Conservation (phyloP, 2,329 filamentous ascomycete genomes). For the Verticillium nubilum region DNA sequence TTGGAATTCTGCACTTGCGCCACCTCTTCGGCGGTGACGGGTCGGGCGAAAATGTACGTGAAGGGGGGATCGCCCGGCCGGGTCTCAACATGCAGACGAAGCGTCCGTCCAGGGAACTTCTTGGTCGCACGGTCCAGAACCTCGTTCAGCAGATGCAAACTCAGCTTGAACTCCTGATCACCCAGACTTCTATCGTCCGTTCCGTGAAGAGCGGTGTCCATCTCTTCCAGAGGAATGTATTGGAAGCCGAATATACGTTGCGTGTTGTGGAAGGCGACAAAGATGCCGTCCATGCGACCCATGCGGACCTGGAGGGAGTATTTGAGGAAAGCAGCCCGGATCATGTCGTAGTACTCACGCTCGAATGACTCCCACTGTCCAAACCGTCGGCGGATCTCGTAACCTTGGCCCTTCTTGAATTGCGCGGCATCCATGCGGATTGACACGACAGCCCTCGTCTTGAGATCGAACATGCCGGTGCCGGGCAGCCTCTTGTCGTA, state of each 20-base stretch:
- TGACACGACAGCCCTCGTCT: slow-evolving; percentile 86
- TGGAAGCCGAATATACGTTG: slow-evolving; percentile 96
- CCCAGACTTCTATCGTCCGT: slow-evolving; percentile 61
- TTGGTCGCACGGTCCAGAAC: slow-evolving; percentile 69
- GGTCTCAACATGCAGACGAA: slow-evolving; percentile 80
- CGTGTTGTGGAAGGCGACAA: slow-evolving; percentile 93
- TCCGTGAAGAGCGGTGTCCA: slow-evolving; percentile 88
- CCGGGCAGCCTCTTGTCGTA: slow-evolving; percentile 81
- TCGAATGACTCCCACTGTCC: slow-evolving; percentile 90
- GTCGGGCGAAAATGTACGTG: slow-evolving; percentile 89
- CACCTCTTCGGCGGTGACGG: slow-evolving; percentile 69
- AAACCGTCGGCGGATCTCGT: slow-evolving; percentile 72
- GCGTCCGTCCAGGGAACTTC: slow-evolving; percentile 68
- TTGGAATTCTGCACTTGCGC: slow-evolving; percentile 65
- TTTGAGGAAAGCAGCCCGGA: slow-evolving; percentile 87
- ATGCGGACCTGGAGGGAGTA: slow-evolving; percentile 96
- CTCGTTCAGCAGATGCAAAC: slow-evolving; percentile 72
- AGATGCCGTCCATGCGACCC: slow-evolving; percentile 98
- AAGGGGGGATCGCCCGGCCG: slow-evolving; percentile 53
- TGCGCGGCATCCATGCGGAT: slow-evolving; percentile 80
- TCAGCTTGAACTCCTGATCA: slow-evolving; percentile 79
- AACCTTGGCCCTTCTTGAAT: slow-evolving; percentile 72
- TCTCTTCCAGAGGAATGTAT: slow-evolving; percentile 79
- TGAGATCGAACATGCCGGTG: slow-evolving; percentile 91
- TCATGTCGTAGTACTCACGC: slow-evolving; percentile 96